Conservation (phyloP, 805 yeast species). For the Metschnikowia koreensis region DNA sequence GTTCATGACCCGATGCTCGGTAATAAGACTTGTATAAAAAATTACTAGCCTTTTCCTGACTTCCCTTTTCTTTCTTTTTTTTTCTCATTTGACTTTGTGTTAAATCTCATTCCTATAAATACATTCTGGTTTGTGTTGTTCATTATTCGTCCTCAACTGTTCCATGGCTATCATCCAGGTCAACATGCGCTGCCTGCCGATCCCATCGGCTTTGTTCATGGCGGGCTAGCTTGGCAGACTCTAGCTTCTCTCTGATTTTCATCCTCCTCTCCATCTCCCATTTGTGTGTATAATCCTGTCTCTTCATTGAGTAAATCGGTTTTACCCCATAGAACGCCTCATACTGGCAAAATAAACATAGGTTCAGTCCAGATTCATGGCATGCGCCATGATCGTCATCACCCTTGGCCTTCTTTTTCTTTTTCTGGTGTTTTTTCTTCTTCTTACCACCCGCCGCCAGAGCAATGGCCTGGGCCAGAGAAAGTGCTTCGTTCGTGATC, state of each 20-base stretch:
- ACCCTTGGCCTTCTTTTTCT: constrained; percentile 12
- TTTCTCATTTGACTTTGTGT: not conserved
- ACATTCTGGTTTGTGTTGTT: not conserved
- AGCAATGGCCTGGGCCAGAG: constrained; percentile 2
- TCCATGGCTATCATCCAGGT: constrained; percentile 17
- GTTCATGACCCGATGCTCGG: too few species aligned
- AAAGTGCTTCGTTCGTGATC: constrained; percentile 9
- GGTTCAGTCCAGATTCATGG: constrained; percentile 3
- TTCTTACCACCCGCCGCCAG: constrained; percentile 13
- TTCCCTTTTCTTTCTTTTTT: too few species aligned
- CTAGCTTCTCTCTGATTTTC: constrained; percentile 34
- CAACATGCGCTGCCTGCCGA: constrained; percentile 9
- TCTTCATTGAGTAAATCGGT: constrained; percentile 50
- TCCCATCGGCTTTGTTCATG: constrained; percentile 1
- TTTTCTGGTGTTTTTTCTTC: constrained; percentile 14
- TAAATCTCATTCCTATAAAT: not conserved
- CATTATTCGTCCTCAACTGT: constrained; percentile 10
- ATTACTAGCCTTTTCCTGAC: too few species aligned
- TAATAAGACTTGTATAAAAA: too few species aligned
- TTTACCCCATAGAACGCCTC: constrained; percentile 50
- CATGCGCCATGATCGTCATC: constrained; percentile 4
- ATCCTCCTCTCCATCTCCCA: constrained; percentile 32
- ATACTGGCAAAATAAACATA: constrained; percentile 54
- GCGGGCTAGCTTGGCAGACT: constrained; percentile 31
- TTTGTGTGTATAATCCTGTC: constrained; percentile 41